Evolutionary conservation across 495 filamentous ascomycete species (phyloP).

Genomic region (Hyphodiscus hymeniophilus): DNA sequence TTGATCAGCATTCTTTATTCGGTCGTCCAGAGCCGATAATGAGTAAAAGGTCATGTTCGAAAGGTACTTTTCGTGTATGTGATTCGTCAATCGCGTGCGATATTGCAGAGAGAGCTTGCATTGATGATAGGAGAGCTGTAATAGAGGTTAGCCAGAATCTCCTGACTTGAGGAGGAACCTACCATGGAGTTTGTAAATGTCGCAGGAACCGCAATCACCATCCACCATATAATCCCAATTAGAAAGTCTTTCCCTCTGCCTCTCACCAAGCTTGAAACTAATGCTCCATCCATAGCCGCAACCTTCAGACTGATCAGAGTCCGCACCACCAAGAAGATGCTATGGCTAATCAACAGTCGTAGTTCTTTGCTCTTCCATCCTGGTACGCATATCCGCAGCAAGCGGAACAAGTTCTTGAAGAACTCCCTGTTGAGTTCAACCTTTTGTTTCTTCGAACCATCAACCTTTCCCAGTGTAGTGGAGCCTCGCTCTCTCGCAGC

Average conservation of each 20-base stretch:
- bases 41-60: constrained; percentile 97
- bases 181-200: constrained; percentile 99
- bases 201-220: constrained; percentile 93
- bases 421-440: constrained; percentile 94
- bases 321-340: constrained; percentile 68
- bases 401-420: constrained; percentile 71
- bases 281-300: constrained; percentile 84
- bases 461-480: constrained; percentile 33
- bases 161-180: constrained; percentile 23
- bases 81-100: constrained; percentile 78
- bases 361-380: constrained; percentile 85
- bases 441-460: constrained; percentile 53
- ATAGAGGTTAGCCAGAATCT: constrained; percentile 7
- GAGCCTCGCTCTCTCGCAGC: constrained; percentile 48
- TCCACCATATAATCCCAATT: constrained; percentile 91
- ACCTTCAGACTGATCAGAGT: constrained; percentile 93
- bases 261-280: constrained; percentile 85
- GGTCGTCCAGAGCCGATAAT: constrained; percentile 88
- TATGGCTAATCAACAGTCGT: constrained; percentile 76
- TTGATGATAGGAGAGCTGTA: constrained; percentile 90
- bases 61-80: constrained; percentile 90
- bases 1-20: constrained; percentile 98
- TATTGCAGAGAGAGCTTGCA: constrained; percentile 90
- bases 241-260: constrained; percentile 90
- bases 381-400: constrained; percentile 83